Evolutionary conservation across 129 eudicot genomes (phyloP).

Genomic region (Centella asiatica): DNA sequence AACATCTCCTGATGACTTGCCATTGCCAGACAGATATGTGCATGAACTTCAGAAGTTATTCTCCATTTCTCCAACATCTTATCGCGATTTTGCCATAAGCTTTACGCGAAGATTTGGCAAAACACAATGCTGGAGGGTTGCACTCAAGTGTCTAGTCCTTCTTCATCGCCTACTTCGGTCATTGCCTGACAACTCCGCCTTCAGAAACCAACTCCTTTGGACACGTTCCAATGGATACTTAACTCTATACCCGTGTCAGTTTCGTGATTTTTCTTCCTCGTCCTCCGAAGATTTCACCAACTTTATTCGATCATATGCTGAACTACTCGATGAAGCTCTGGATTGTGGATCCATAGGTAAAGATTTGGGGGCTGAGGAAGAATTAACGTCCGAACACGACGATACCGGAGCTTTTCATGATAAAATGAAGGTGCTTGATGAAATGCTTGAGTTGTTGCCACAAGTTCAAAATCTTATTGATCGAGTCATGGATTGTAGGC

Average conservation of each 20-base stretch:
- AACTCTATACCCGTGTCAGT: conserved; percentile 51
- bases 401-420: conserved; percentile 11
- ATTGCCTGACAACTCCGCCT: conserved; percentile 34
- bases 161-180: conserved; percentile 63
- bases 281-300: conserved; percentile 45
- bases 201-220: conserved; percentile 48
- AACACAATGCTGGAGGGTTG: conserved; percentile 60
- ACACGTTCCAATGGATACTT: conserved; percentile 35
- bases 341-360: conserved; percentile 26
- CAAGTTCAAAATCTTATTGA: conserved; percentile 56
- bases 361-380: not conserved
- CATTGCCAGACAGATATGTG: conserved; percentile 52
- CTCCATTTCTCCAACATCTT: conserved; percentile 40
- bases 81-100: conserved; percentile 33
- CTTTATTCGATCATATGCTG: conserved; percentile 53
- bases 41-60: conserved; percentile 50
- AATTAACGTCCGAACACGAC: conserved; percentile 5
- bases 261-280: conserved; percentile 49
- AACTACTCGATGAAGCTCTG: conserved; percentile 50
- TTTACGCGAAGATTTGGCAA: conserved; percentile 44
- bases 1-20: conserved; percentile 62
- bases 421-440: conserved; percentile 25
- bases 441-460: conserved; percentile 36
- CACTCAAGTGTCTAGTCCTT: conserved; percentile 58
- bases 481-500: conserved; percentile 53